These are phyloP conservation scores for Coniosporium tulheliwenetii DNA, from an alignment of 2,329 filamentous ascomycete species.

Conservation along the genomic window DNA sequence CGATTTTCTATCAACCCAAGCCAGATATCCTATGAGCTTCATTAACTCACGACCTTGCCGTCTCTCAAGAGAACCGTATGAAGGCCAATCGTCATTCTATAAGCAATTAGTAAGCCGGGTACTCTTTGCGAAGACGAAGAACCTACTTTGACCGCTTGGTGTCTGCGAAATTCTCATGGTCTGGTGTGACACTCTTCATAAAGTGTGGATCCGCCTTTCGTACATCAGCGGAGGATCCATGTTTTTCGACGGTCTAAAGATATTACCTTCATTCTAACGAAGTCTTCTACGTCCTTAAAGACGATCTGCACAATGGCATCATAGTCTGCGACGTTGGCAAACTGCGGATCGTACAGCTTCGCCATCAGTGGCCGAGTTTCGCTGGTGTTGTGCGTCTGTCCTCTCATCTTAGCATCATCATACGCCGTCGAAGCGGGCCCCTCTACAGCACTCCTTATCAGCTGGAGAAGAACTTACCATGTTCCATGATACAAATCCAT, in stretches of 20 bases:
- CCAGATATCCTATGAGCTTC: too few species aligned
- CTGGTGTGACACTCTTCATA: constrained; percentile 11
- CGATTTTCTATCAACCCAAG: too few species aligned
- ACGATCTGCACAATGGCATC: constrained; percentile 17
- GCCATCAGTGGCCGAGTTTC: constrained; percentile 11
- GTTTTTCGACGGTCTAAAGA: too few species aligned
- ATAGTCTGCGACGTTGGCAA: constrained; percentile 13
- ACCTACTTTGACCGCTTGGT: constrained; percentile 3
- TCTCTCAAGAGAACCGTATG: background rate
- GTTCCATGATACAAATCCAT: constrained; percentile 14
- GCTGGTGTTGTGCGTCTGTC: constrained; percentile 12
- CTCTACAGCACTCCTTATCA: background rate
- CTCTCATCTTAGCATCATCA: background rate
- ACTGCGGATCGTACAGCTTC: constrained; percentile 11
- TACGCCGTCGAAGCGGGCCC: too few species aligned
- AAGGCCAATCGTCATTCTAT: background rate
- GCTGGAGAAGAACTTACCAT: constrained; percentile 10
- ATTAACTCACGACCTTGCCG: background rate
- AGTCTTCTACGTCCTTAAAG: constrained; percentile 15
- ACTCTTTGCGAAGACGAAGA: too few species aligned
- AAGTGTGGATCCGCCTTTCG: constrained; percentile 11
- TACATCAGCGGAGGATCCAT: too few species aligned
- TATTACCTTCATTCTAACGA: constrained; percentile 12
- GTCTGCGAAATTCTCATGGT: constrained; percentile 18
- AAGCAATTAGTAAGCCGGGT: too few species aligned